Base-by-base conservation (phyloP, 768 basidiomycete species). In the Neoboletus brunneissimus region DNA sequence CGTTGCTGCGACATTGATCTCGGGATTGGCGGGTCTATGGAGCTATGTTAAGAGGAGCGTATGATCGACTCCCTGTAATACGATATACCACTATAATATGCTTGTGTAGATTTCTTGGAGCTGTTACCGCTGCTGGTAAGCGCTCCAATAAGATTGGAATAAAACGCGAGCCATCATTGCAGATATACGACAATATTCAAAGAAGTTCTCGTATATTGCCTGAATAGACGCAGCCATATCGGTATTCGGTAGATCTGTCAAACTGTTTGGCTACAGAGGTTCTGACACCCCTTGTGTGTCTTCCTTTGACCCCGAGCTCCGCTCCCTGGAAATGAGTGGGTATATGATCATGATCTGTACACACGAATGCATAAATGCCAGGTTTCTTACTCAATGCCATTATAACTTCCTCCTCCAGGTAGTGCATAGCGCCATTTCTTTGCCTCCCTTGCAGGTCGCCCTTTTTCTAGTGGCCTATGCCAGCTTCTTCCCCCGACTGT, bases 31-130 rank as follows among this genome's bases (percentile, higher is more conserved):
- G 57, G 95, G 95, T 55, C 77, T 85, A 57, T 99, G 96, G 96
- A 92, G 94, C 76, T 89, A 86, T 78, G 84, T 94, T 77, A 98
- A 99, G 82, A 87, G 83, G 77, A 87, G 80, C 68, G 81, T 95
- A 75, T 91, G 81, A 88, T 80, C 66, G 66, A 71, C 71, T 68
- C 64, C 70, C 68, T 77, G 73, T 73, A 74, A 64, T 63, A 67
- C 35, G 64, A 59, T 69, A 73, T 74, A 72, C 63, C 69, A 64
- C 67, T 69, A 70, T 79, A 76, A 75, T 85, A 78, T 76, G 59
- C 55, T 73, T 72, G 80, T 71, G 75, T 76, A 81, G 57, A 54
- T 55, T 53, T 57, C 37, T 54, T 49, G 56, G 48, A 44, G 57
- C 37, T 42, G 54, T 64, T 48, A 22, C 51, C 45, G 40, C 35